A percentile compares a stretch with the other conserved stretches of the same genome.
phyloP scores from a whole-genome alignment of 1,139 yeast species.

The Suhomyces ambrosiae region DNA sequence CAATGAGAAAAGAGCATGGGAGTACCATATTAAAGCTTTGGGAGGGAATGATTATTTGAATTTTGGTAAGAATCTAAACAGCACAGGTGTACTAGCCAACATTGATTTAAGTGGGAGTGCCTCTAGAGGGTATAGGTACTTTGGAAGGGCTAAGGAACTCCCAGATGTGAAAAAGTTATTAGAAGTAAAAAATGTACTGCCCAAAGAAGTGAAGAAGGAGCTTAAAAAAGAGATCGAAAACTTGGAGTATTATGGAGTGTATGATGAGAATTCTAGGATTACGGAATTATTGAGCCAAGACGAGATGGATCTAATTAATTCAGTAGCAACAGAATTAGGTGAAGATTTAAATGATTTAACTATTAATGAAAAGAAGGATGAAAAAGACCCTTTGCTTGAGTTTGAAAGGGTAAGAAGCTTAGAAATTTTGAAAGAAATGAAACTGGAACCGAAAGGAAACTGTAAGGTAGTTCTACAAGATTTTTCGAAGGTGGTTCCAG shows the following conservation, averaged over 20 bases:
- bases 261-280: conserved; percentile 26
- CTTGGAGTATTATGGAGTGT: conserved; percentile 49
- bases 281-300: conserved; percentile 4
- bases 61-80: conserved; percentile 20
- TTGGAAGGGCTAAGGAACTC: conserved; percentile 80
- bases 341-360: background rate
- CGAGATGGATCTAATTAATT: conserved; percentile 12
- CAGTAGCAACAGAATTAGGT: conserved; percentile 8
- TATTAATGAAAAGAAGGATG: background rate
- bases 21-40: conserved; percentile 55
- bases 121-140: conserved; percentile 64
- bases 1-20: conserved; percentile 63
- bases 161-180: conserved; percentile 69
- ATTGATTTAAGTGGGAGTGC: conserved; percentile 19
- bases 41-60: conserved; percentile 21
- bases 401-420: conserved; percentile 27
- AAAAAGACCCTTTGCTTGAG: conserved; percentile 17
- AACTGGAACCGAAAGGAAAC: conserved; percentile 1
- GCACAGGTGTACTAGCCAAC: conserved; percentile 27
- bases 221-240: conserved; percentile 22
- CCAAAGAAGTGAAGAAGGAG: conserved; percentile 16
- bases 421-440: conserved; percentile 19
- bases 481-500: conserved; percentile 35
- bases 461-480: conserved; percentile 7
- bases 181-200: conserved; percentile 23